These are phyloP conservation scores for Candida pini DNA, from an alignment of 805 yeast species.

Conservation along the genomic window DNA sequence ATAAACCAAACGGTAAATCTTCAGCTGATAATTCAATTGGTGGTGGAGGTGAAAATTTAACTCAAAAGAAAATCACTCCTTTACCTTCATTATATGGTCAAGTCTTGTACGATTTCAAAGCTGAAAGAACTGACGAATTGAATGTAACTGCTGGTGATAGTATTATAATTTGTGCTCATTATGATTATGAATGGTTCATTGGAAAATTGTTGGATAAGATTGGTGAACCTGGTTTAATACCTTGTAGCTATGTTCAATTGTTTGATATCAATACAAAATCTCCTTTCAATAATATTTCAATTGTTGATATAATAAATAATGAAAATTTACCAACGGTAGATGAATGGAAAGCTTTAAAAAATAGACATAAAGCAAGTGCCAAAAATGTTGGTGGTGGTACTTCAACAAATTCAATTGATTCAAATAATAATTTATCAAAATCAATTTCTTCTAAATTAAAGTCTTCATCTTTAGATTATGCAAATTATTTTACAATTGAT, in stretches of 20 bases:
- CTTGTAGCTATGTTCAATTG: slow-evolving; percentile 82
- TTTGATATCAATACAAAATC: slow-evolving; percentile 68
- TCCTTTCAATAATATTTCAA: slow-evolving; percentile 45
- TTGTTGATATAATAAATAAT: slow-evolving; percentile 44
- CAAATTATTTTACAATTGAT: slow-evolving; percentile 35
- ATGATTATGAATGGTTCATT: slow-evolving; percentile 94
- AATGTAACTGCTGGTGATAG: slow-evolving; percentile 82
- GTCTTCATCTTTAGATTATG: slow-evolving; percentile 6
- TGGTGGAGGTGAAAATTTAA: slow-evolving; percentile 2
- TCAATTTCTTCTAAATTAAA: slow-evolving; percentile 11
- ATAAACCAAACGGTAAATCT: slow-evolving; percentile 29
- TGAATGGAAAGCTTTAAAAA: slow-evolving; percentile 89
- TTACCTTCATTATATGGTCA: slow-evolving; percentile 62
- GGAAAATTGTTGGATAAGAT: slow-evolving; percentile 93
- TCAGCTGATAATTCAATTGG: slow-evolving; percentile 13
- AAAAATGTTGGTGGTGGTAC: slow-evolving; percentile 31
- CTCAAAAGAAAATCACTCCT: slow-evolving; percentile 13
- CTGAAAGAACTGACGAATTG: slow-evolving; percentile 80
- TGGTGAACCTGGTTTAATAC: slow-evolving; percentile 97
- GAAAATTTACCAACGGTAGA: slow-evolving; percentile 87
- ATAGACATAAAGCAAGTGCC: slow-evolving; percentile 86
- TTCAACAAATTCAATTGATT: slow-evolving; percentile 1
- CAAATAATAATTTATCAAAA: slow-evolving; percentile 5
- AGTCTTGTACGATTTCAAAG: slow-evolving; percentile 79
- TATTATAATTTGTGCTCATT: slow-evolving; percentile 91